phyloP scores from a whole-genome alignment of 257 asterid genomes.

The Scutellaria minor region DNA sequence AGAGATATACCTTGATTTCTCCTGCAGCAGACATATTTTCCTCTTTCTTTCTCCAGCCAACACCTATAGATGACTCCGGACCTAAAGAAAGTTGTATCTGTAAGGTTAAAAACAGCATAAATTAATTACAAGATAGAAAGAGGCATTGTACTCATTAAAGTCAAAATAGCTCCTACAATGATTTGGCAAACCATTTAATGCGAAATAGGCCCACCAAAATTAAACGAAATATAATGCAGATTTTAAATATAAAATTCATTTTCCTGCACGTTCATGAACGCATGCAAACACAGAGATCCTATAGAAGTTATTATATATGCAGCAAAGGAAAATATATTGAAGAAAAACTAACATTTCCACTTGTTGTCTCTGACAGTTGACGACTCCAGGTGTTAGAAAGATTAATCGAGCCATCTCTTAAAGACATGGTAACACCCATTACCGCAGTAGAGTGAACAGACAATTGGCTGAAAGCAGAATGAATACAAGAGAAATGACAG shows the following conservation, averaged over 20 bases:
- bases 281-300: slow-evolving; percentile 19
- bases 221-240: not conserved
- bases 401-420: slow-evolving; percentile 89
- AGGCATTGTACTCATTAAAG: slow-evolving; percentile 9
- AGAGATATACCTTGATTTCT: slow-evolving; percentile 73
- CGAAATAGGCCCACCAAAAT: slow-evolving; percentile 20
- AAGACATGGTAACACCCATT: slow-evolving; percentile 79
- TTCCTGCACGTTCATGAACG: slow-evolving; percentile 9
- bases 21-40: slow-evolving; percentile 84
- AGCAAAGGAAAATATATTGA: not conserved
- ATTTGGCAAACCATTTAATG: slow-evolving; percentile 14
- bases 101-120: slow-evolving; percentile 26
- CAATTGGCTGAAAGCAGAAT: slow-evolving; percentile 63
- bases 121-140: slow-evolving; percentile 11
- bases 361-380: slow-evolving; percentile 74
- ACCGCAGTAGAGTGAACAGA: slow-evolving; percentile 81
- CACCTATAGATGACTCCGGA: slow-evolving; percentile 77
- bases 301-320: not conserved
- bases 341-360: slow-evolving; percentile 69
- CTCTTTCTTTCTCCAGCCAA: slow-evolving; percentile 91
- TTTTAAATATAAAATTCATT: not conserved
- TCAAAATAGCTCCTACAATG: slow-evolving; percentile 17
- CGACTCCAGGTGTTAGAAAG: slow-evolving; percentile 93
- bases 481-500: slow-evolving; percentile 28
- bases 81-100: slow-evolving; percentile 95